These are phyloP conservation scores for Gynandropsis gynandra DNA, from an alignment of 345 rosid species.

Conservation along the genomic window DNA sequence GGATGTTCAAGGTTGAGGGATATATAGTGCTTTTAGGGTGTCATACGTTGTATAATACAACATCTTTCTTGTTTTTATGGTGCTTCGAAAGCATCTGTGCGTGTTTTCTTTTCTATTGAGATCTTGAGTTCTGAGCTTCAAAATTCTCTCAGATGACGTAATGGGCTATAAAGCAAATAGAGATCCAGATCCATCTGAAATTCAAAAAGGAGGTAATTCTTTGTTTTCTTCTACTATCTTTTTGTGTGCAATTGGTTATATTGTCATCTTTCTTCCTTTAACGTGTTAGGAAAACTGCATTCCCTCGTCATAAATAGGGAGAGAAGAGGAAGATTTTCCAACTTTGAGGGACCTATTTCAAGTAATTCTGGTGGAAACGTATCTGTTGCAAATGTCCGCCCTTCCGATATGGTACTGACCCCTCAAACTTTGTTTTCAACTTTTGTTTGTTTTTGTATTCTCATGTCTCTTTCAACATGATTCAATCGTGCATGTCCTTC, in stretches of 20 bases:
- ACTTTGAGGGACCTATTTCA: conserved; percentile 43
- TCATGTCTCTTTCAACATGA: no score
- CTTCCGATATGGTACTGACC: conserved; percentile 43
- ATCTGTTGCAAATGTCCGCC: conserved; percentile 37
- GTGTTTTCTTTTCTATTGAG: conserved; percentile 7
- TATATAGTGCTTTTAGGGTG: conserved; percentile 7
- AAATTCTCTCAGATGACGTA: conserved; percentile 50
- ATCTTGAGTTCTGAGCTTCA: conserved; percentile 15
- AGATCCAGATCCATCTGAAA: conserved; percentile 44
- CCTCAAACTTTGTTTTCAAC: not conserved
- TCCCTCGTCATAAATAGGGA: conserved; percentile 59
- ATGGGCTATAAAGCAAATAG: conserved; percentile 44
- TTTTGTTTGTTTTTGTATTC: no score
- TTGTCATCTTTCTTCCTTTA: conserved; percentile 15
- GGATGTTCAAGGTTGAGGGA: not conserved
- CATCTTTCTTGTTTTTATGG: conserved; percentile 10
- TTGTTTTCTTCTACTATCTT: conserved; percentile 12
- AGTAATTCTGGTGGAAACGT: conserved; percentile 34
- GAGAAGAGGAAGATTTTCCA: conserved; percentile 62
- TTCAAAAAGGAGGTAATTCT: conserved; percentile 61
- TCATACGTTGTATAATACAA: not conserved
- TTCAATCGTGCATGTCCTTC: no score
- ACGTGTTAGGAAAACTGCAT: conserved; percentile 54
- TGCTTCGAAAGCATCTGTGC: not conserved
- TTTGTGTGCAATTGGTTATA: conserved; percentile 13